A percentile compares a stretch with the other conserved stretches of the same genome.
Conservation (phyloP, 2,329 filamentous ascomycete genomes). For the Pseudogymnoascus sp. region DNA sequence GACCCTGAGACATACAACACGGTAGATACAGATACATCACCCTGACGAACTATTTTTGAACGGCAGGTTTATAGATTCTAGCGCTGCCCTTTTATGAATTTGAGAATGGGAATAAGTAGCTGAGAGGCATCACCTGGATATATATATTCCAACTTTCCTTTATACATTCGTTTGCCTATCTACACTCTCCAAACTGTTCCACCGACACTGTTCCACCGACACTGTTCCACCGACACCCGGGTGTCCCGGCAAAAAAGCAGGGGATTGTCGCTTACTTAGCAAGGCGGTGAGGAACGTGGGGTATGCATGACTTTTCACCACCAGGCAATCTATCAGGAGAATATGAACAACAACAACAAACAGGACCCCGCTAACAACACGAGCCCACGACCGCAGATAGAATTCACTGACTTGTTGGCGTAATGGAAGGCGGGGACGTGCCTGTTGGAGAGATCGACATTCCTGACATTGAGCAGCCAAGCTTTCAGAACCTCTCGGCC, state of each 20-base stretch:
- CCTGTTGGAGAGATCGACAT: no score
- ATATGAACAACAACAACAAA: no score
- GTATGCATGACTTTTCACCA: neutral
- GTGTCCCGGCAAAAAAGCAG: neutral
- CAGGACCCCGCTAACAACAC: no score
- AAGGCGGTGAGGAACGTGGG: conserved; percentile 5
- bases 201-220: neutral
- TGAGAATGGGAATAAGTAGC: neutral
- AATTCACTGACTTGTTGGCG: no score
- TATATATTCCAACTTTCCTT: neutral
- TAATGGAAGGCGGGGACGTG: no score
- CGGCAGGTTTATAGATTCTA: neutral
- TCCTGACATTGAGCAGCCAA: no score
- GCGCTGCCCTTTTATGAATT: neutral
- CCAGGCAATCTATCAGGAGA: no score
- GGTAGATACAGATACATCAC: neutral
- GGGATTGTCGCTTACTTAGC: conserved; percentile 6
- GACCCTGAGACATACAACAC: neutral
- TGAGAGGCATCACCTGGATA: neutral
- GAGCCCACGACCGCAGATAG: no score
- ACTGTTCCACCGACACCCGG: neutral
- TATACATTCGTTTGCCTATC: neutral
- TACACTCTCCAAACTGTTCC: neutral
- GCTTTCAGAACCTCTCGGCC: no score
- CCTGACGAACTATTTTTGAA: neutral